Evolutionary conservation across 2,329 filamentous ascomycete genomes (phyloP), one percentile per base, ranked within the genome.

Genomic region (Juglanconis juglandina): DNA sequence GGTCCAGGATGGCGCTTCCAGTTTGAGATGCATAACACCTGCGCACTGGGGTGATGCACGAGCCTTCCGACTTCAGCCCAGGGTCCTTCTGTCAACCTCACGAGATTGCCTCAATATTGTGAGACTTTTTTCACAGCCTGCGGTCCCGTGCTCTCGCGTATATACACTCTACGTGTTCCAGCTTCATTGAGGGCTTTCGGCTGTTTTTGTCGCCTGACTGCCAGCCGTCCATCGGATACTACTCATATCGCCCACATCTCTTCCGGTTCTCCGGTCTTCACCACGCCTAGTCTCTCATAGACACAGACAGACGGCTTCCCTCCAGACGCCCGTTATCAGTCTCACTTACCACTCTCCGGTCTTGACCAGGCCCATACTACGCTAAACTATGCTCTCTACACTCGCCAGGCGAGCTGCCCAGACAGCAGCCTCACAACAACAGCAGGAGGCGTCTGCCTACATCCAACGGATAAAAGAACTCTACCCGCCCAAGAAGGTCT

Each of bases 401-500:
- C 66, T 81, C 34, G 67, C 75, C 53, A 76, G 81, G 59, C 72
- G 78, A 35, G 67, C 74, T 54, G 73, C 76, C 4, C 70, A 73
- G 58, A 63, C 66, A 52, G 39, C 60, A 14, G n/a, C 56, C 10
- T 39, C 35, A 41, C 53, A 39, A 30, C 60, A 9, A 53, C 46
- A 7, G 34, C 51, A 37, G 33, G 37, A 46, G 24, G 30, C n/a
- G 42, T 17, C 65, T 41, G 62, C 24, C 54, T n/a, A 58, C 62
- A 5, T 53, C 53, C 55, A 47, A 2, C 56, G 32, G 37, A 53
- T 73, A 46, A 71, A 64, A 62, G 87, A 85, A 69, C 82, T 82
- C 5, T 87, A 85, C 76, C 83, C 79, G 68, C 83, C 86, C 53
- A 88, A 90, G 74, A 90, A 88, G 70, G 77, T 85, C 65, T 94